Evolutionary conservation across 345 rosid genomes (phyloP).

Genomic region (Corchorus capsularis): DNA sequence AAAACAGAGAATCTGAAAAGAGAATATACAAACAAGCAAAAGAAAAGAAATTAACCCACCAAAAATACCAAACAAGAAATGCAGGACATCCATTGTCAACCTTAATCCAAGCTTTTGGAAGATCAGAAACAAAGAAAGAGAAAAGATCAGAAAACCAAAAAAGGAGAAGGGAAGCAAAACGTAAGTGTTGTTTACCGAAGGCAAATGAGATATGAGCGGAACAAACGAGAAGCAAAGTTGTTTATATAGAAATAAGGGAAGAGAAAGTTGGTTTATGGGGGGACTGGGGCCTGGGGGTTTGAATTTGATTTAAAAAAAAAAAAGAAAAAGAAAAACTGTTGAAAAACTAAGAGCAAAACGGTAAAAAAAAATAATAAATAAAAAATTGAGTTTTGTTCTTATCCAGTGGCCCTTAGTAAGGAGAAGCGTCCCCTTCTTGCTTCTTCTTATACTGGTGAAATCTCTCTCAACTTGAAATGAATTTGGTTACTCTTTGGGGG

Average conservation of each 20-base stretch:
- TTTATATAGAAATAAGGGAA: slow-evolving; percentile 30
- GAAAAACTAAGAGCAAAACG: slow-evolving; percentile 16
- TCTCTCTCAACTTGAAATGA: slow-evolving; percentile 14
- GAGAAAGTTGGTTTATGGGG: too few species aligned
- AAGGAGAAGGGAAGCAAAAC: not conserved
- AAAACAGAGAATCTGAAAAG: slow-evolving; percentile 13
- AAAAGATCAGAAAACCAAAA: not conserved
- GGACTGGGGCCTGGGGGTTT: too few species aligned
- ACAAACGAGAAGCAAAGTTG: slow-evolving; percentile 9
- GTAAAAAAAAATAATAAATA: too few species aligned
- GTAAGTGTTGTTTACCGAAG: slow-evolving; percentile 2
- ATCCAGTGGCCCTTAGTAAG: slow-evolving; percentile 10
- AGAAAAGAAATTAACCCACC: slow-evolving; percentile 46
- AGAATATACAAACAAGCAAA: not conserved
- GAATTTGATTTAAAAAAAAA: too few species aligned
- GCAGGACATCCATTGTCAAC: slow-evolving; percentile 54
- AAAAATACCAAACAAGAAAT: slow-evolving; percentile 84
- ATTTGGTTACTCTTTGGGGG: not conserved
- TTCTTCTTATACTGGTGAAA: not conserved
- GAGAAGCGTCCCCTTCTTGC: slow-evolving; percentile 10
- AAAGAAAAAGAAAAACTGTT: not conserved
- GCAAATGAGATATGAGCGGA: not conserved
- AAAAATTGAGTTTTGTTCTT: slow-evolving; percentile 3
- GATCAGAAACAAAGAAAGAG: not conserved
- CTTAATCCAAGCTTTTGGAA: not conserved